Evolutionary conservation across 371 early-diverging fungal genomes (phyloP), one percentile per base, ranked within the genome.

Genomic region (Gilbertella persicaria): DNA sequence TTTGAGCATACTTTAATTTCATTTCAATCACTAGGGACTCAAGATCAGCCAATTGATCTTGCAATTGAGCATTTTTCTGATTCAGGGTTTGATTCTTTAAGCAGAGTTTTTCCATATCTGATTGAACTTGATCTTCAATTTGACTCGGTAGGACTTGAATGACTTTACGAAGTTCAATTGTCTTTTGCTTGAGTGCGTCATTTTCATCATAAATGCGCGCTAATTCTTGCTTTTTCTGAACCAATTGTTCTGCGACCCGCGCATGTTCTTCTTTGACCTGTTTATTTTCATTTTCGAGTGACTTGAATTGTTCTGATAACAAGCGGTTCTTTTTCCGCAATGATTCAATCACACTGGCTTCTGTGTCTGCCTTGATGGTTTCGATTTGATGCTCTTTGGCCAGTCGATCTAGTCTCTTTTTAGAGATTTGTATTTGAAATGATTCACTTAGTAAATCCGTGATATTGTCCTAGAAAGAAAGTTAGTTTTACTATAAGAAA

Each of bases 21-120:
- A 85, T 84, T 58, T 83, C 85, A 19, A 84, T 75, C 47, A 94
- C 63, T 50, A 83, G 58, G 7, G 75, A 73, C 66, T 92, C 90
- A 71, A 93, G 64, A 40, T 85, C 71, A 0, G 69, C 80, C 40
- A 91, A 57, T 40, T 82, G 80, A 41, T 94, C 94, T 64, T 90
- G 86, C 43, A 95, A 74, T 44, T 80, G 77, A 41, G 83, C 83
- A 62, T 92, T 92, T 52, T 77, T 73, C 44, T 81, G 62, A 16
- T 84, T 75, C 20, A 93, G 73, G 28, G 78, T 82, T 37, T 86
- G 71, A 59, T 95, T 95, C 69, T 93, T 91, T 12, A 76, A 43
- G 17, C 87, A 82, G 26, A 97, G 70, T 20, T 64, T 51, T 26
- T 94, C 86, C 82, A 95, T 85, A 52, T 97, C 92, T 10, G 78